Evolutionary conservation across 2,329 filamentous ascomycete species (phyloP), one percentile per base, ranked within the genome.

Genomic region (Camptophora hylomeconis): DNA sequence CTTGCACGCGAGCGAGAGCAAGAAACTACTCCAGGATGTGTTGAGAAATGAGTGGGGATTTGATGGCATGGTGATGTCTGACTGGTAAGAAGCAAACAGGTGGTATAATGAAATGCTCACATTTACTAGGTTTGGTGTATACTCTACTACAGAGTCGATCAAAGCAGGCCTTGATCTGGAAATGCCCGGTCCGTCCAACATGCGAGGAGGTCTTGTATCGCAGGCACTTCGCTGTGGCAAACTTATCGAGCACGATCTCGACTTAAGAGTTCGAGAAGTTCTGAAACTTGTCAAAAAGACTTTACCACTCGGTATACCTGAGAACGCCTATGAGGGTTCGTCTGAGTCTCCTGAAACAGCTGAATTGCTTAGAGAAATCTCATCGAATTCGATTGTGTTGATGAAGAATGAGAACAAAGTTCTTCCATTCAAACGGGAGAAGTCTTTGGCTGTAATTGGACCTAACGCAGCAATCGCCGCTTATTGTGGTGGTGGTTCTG

Each of bases 361-460:
- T 4, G 65, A 63, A 10, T 57, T 83, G 24, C 65, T 82, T 13
- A 65, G 80, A 11, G 62, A 65, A 30, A 63, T 79, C 14, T 76
- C 75, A 11, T 67, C 72, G 4, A 75, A 83, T 46, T 72, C 72
- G 3, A 72, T 81, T 6, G 77, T 83, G 2, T 60, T 86, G 8
- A 56, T 84, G 26, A 82, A 83, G 55, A 86, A 86, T 40, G 66
- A 80, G 8, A 64, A 65, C 20, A 58, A 58, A 9, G 49, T 75
- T 0, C 58, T 86, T 1, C 80, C 80, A 0, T 47, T 70, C 29
- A 51, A 54, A 20, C 59, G 56, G 25, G 49, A 52, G 14, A 55
- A 60, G 33, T 54, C 60, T 1, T 52, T 65, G 8, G 58, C 65
- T 7, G 56, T 70, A 11, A 68, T 72, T 33, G 68, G 66, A 3